Conservation (phyloP, 2,329 filamentous ascomycete genomes). For the Fusarium subtropicale region DNA sequence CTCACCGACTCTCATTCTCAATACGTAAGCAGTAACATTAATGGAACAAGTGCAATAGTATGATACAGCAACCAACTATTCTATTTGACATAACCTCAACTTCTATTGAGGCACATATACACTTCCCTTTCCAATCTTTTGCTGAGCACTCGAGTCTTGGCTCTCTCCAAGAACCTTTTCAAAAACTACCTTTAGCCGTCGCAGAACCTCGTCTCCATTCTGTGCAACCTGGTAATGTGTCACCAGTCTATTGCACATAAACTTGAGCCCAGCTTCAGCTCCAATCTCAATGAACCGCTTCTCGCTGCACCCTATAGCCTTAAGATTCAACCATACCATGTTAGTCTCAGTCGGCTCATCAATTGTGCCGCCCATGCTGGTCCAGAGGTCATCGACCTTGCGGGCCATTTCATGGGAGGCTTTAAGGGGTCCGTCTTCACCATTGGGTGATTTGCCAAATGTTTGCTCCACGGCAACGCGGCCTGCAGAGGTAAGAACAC, state of each 20-base stretch:
- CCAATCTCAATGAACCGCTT: slow-evolving; percentile 56
- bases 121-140: slow-evolving; percentile 43
- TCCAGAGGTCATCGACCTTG: slow-evolving; percentile 77
- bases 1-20: neutral
- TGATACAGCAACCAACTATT: neutral
- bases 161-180: slow-evolving; percentile 47
- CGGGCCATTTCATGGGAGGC: slow-evolving; percentile 72
- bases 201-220: slow-evolving; percentile 69
- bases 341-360: slow-evolving; percentile 84
- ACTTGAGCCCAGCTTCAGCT: slow-evolving; percentile 56
- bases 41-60: neutral
- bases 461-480: slow-evolving; percentile 71
- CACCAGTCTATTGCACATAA: slow-evolving; percentile 58
- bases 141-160: slow-evolving; percentile 12
- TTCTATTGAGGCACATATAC: slow-evolving; percentile 44
- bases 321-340: slow-evolving; percentile 87
- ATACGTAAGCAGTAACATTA: neutral
- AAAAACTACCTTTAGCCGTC: slow-evolving; percentile 67
- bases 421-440: slow-evolving; percentile 67
- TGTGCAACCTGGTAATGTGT: slow-evolving; percentile 71
- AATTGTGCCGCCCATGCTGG: slow-evolving; percentile 74
- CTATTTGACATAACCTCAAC: slow-evolving; percentile 12
- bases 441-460: slow-evolving; percentile 54
- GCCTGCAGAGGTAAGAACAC: slow-evolving; percentile 77
- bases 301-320: slow-evolving; percentile 62